Evolutionary conservation across 805 yeast genomes (phyloP).

Genomic region (Phaffomyces antillensis): DNA sequence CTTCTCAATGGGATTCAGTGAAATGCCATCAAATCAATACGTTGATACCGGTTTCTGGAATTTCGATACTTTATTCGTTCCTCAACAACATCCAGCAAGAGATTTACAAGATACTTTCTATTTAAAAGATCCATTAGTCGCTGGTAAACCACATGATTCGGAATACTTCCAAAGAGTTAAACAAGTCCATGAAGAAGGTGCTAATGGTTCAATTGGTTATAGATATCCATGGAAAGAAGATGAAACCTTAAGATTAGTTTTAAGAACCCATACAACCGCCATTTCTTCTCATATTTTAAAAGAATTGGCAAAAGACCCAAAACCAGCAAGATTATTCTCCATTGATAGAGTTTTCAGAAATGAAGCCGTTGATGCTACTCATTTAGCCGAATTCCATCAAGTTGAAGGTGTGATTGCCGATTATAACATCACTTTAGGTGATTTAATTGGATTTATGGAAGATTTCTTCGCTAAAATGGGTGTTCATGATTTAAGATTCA

Average conservation of each 20-base stretch:
- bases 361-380: constrained; percentile 99
- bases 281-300: constrained; percentile 85
- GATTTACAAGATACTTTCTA: constrained; percentile 98
- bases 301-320: constrained; percentile 78
- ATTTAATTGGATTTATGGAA: constrained; percentile 96
- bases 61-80: constrained; percentile 92
- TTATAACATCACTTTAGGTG: constrained; percentile 89
- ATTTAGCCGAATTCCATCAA: constrained; percentile 98
- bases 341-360: constrained; percentile 98
- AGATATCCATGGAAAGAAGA: constrained; percentile 95
- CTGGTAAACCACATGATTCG: constrained; percentile 77
- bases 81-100: constrained; percentile 99
- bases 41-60: constrained; percentile 99
- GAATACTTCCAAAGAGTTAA: constrained; percentile 71
- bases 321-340: constrained; percentile 86
- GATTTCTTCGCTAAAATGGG: constrained; percentile 97
- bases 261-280: constrained; percentile 97
- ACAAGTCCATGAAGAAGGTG: constrained; percentile 83
- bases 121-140: constrained; percentile 83
- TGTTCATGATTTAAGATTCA: constrained; percentile 89
- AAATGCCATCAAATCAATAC: constrained; percentile 98
- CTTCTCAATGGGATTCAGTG: constrained; percentile 96
- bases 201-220: constrained; percentile 93
- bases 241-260: constrained; percentile 84
- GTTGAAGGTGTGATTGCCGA: constrained; percentile 99